A percentile compares a stretch with the other conserved stretches of the same genome.
phyloP scores from a whole-genome alignment of 2,329 filamentous ascomycete genomes.

The Colletotrichum eremochloae region DNA sequence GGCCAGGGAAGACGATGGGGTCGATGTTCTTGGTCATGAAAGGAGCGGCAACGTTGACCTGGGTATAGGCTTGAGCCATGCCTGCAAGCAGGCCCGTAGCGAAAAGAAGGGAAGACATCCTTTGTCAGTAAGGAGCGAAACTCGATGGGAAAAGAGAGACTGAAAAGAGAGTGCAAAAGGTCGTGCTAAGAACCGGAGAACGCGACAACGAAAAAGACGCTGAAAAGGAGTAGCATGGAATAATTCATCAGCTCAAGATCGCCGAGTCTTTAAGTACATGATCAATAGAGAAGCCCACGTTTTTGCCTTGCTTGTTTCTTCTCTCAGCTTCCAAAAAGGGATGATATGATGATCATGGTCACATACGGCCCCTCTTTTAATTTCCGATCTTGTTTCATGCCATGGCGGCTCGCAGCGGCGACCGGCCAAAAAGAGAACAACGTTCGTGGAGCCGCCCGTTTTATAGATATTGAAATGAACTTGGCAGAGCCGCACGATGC shows the following conservation, averaged over 20 bases:
- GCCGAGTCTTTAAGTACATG: not conserved
- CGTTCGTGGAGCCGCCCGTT: slow-evolving; percentile 11
- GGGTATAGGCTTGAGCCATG: slow-evolving; percentile 46
- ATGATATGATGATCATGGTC: not conserved
- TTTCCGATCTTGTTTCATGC: slow-evolving; percentile 17
- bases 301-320: not conserved
- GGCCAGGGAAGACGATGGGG: slow-evolving; percentile 50
- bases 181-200: not conserved
- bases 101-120: slow-evolving; percentile 42
- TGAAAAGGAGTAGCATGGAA: not conserved
- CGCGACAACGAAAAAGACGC: slow-evolving; percentile 1
- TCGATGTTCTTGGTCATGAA: slow-evolving; percentile 54
- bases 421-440: not conserved
- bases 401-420: not conserved
- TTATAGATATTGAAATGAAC: slow-evolving; percentile 1
- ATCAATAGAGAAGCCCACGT: not conserved
- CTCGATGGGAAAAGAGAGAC: not conserved
- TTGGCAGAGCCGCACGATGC: slow-evolving; percentile 16
- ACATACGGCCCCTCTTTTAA: not conserved
- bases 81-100: slow-evolving; percentile 35
- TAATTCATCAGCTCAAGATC: not conserved
- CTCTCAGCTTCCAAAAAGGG: not conserved
- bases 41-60: slow-evolving; percentile 43
- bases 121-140: slow-evolving; percentile 35
- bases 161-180: not conserved